Conservation (phyloP, 805 yeast species). For the Candida saitoana region DNA sequence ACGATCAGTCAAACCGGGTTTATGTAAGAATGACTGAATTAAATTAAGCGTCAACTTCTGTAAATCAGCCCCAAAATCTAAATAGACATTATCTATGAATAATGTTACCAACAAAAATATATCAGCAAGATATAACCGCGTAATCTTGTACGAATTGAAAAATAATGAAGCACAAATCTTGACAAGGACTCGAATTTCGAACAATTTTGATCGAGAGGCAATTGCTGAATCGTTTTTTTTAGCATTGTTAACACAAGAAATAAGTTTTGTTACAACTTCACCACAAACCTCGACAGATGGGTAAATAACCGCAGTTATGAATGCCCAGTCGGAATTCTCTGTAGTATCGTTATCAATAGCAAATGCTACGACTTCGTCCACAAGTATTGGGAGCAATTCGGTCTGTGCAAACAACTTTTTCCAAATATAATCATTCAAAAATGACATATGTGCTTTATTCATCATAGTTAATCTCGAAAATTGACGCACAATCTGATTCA, state of each 20-base stretch:
- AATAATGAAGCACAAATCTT: constrained; percentile 60
- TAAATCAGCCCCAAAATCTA: constrained; percentile 56
- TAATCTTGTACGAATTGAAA: constrained; percentile 62
- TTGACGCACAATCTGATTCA: constrained; percentile 57
- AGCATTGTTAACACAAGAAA: constrained; percentile 50
- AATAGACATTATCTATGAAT: constrained; percentile 48
- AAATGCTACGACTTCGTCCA: constrained; percentile 71
- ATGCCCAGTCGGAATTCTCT: constrained; percentile 65
- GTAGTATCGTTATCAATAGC: constrained; percentile 70
- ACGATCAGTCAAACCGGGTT: constrained; percentile 42
- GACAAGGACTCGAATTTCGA: constrained; percentile 66
- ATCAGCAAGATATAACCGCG: constrained; percentile 68
- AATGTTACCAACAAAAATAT: constrained; percentile 63
- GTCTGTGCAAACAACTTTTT: constrained; percentile 59
- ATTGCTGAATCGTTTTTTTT: constrained; percentile 38
- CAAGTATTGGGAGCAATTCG: constrained; percentile 49
- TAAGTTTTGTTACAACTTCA: constrained; percentile 53
- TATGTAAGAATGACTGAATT: constrained; percentile 63
- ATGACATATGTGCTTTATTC: constrained; percentile 45
- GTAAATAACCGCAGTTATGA: constrained; percentile 57
- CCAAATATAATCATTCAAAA: constrained; percentile 65
- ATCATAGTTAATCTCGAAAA: constrained; percentile 55
- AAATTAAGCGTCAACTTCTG: constrained; percentile 62
- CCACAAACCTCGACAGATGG: constrained; percentile 76
- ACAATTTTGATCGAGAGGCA: constrained; percentile 49